A percentile compares a stretch with the other conserved stretches of the same genome.
phyloP scores from a whole-genome alignment of 2,329 filamentous ascomycete species.

The Fusarium sororula region DNA sequence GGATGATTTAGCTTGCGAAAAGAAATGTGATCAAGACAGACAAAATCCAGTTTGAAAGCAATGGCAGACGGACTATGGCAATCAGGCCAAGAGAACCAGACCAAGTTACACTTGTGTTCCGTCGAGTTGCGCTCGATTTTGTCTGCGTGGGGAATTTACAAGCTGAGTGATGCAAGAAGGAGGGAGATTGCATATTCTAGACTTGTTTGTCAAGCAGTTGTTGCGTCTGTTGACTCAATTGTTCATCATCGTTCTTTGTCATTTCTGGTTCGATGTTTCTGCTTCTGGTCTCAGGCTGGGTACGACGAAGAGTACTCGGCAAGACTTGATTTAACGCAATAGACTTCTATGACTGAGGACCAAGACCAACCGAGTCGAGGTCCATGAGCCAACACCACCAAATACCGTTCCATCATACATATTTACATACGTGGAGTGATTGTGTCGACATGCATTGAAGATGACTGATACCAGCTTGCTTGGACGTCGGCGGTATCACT shows the following conservation, averaged over 20 bases:
- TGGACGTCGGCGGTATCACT: not conserved
- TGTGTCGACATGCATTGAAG: conserved; percentile 8
- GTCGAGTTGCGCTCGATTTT: not conserved
- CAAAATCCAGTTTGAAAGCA: conserved; percentile 23
- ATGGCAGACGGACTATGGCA: conserved; percentile 3
- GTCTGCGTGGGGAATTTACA: conserved; percentile 5
- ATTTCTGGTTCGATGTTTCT: conserved; percentile 24
- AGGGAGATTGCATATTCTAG: conserved; percentile 15
- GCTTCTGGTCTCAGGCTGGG: conserved; percentile 11
- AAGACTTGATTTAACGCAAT: conserved; percentile 32
- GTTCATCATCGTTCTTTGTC: conserved; percentile 16
- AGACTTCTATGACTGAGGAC: conserved; percentile 41
- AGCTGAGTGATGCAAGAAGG: conserved; percentile 20
- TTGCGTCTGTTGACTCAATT: conserved; percentile 21
- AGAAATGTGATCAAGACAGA: conserved; percentile 15
- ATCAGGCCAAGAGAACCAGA: not conserved
- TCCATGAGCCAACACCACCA: conserved; percentile 39
- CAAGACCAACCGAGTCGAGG: conserved; percentile 39
- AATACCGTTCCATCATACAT: conserved; percentile 4
- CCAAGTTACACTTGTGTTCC: not conserved
- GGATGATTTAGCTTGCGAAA: conserved; percentile 6
- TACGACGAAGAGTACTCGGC: conserved; percentile 21
- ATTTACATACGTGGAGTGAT: conserved; percentile 13
- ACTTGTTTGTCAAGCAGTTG: conserved; percentile 33
- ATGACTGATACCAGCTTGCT: not conserved